A percentile compares a stretch with the other conserved stretches of the same genome.
Conservation (phyloP, 1,139 yeast genomes). For the Kluyveromyces sp. region DNA sequence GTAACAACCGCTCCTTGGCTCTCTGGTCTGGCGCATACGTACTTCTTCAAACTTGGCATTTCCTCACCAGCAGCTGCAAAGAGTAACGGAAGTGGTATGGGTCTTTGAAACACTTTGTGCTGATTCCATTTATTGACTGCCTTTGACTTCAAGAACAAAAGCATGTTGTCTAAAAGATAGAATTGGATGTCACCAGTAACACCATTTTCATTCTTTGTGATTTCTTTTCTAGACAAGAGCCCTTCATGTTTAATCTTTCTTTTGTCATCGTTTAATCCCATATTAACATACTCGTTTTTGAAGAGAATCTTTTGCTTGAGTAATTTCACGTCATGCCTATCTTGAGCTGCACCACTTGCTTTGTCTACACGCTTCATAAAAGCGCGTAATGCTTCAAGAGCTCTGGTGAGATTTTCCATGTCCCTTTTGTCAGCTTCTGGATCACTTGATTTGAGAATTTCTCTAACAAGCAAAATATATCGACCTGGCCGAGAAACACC, state of each 20-base stretch:
- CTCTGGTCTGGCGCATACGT: conserved; percentile 34
- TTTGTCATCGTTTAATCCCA: conserved; percentile 75
- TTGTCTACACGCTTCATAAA: conserved; percentile 74
- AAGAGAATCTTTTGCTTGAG: conserved; percentile 69
- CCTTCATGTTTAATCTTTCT: conserved; percentile 50
- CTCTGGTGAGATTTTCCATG: conserved; percentile 59
- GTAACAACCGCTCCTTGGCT: conserved; percentile 38
- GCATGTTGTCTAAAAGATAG: conserved; percentile 81
- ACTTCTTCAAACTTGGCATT: conserved; percentile 53
- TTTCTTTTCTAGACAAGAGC: conserved; percentile 31
- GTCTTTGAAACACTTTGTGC: conserved; percentile 84
- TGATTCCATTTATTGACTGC: conserved; percentile 86
- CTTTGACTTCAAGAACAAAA: conserved; percentile 80
- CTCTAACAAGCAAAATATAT: conserved; percentile 77
- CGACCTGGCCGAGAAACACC: conserved; percentile 96
- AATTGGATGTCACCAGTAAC: conserved; percentile 58
- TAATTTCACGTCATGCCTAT: conserved; percentile 82
- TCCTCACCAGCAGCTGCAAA: conserved; percentile 74
- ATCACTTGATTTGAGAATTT: conserved; percentile 74
- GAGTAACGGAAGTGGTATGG: conserved; percentile 81
- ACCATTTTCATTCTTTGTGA: conserved; percentile 26
- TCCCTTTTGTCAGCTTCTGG: conserved; percentile 52
- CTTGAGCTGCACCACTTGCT: conserved; percentile 93
- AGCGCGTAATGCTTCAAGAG: conserved; percentile 68
- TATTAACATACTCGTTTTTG: conserved; percentile 82